These are phyloP conservation scores for Didymella sp. DNA, from an alignment of 2,329 filamentous ascomycete species.

Conservation along the genomic window DNA sequence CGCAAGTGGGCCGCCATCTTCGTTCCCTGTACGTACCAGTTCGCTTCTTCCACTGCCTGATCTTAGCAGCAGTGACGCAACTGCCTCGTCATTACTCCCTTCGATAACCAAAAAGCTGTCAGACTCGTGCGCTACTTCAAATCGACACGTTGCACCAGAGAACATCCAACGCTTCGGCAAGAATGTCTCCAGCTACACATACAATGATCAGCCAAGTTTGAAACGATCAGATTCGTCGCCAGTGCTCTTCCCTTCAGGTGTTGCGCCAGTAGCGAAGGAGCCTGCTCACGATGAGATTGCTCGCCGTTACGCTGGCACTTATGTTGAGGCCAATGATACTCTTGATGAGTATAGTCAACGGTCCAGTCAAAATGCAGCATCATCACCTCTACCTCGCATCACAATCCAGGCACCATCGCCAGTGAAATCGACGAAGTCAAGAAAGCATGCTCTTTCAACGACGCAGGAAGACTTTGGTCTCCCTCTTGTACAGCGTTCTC, in stretches of 20 bases:
- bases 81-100: too few species aligned
- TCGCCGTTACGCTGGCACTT: not conserved
- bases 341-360: not conserved
- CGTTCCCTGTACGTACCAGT: not conserved
- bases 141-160: not conserved
- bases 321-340: not conserved
- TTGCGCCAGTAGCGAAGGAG: not conserved
- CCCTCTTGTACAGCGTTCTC: slow-evolving; percentile 3
- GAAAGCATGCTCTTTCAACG: slow-evolving; percentile 14
- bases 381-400: slow-evolving; percentile 1
- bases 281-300: not conserved
- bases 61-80: not conserved
- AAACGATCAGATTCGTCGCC: not conserved
- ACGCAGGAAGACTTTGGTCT: not conserved
- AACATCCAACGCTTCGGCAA: not conserved
- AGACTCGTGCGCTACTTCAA: too few species aligned
- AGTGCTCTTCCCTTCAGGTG: slow-evolving; percentile 18
- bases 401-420: slow-evolving; percentile 17
- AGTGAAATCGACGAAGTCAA: not conserved
- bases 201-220: not conserved
- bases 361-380: not conserved
- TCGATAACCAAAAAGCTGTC: not conserved
- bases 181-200: not conserved
- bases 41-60: not conserved
- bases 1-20: not conserved